Base-by-base conservation (phyloP, 2,329 filamentous ascomycete genomes). In the Alternaria brassicae region DNA sequence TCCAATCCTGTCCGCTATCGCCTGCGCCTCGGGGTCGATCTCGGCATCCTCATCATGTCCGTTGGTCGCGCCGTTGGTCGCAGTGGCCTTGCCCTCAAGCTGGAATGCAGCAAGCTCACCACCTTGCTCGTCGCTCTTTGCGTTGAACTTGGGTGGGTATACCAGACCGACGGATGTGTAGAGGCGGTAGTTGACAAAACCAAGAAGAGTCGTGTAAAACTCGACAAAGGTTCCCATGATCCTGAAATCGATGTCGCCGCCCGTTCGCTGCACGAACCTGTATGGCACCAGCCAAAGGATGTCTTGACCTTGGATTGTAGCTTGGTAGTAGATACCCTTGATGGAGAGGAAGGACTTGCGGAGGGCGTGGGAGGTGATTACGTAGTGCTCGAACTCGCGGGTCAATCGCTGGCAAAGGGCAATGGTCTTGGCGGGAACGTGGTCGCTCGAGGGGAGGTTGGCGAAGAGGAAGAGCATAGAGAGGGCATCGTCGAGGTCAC, bases 161-260 rank as follows among this genome's bases (percentile, higher is more conserved):
- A 97, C 92, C 63, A 99, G 82, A 8, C 95, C 95, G 64, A 96
- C 84, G 0, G 91, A 89, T 1, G 93, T 97, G 82, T 97, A 99
- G 45, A 99, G 84, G 65, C 92, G 85, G 84, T 93, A 99, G 84
- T 99, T 97, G 80, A 98, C 89, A 73, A 99, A 99, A 61, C 94
- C 91, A 19, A 99, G 84, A 13, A 99, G 85, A 4, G 94, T 98
- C 72, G 96, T 97, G 83, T 99, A 99, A 79, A 99, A 99, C 78
- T 99, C 94, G 66, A 99, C 89, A 76, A 99, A 99, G 4, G 95
- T 99, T 60, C 92, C 94, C 95, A 99, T 99, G 80, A 99, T 99
- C 73, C 95, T 86, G 82, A 97, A 99, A 79, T 99, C 95, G 65
- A 99, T 91, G 79, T 99, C 95, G 58, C 91, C 92, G 39, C 95